Base-by-base conservation (phyloP, 192 early-diverging fungal genomes). In the Umbelopsis sp. region DNA sequence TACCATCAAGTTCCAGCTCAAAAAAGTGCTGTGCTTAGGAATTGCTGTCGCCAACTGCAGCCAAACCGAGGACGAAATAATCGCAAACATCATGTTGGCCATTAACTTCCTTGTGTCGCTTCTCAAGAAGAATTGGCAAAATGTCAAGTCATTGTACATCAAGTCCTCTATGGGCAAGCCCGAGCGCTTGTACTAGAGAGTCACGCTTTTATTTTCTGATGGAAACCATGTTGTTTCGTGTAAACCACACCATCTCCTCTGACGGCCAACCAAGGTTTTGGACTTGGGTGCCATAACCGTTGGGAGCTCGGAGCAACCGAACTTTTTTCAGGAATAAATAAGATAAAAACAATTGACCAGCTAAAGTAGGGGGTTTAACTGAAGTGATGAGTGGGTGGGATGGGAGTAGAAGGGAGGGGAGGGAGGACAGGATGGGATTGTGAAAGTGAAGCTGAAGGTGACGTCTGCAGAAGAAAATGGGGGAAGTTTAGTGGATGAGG, bases 111-210 rank as follows among this genome's bases (percentile, higher is more conserved):
- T 98, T 79, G 95, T 98, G 41, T 97, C 95, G 52, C 85, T 98
- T 71, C 86, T 98, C 75, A 98, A 98, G 94, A 98, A 97, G 90
- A 91, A 95, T 91, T 98, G 96, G 96, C 96, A 98, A 84, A 98
- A 98, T 92, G 91, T 98, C 85, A 94, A 92, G 88, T 96, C 95
- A 74, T 87, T 98, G 74, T 97, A 91, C 92, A 89, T 98, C 90
- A 98, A 97, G 93, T 92, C 89, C 76, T 91, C 92, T 77, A 98
- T 97, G 96, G 95, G 95, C 87, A 95, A 94, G 86, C 93, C 94
- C 71, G 80, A 91, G 77, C 94, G 92, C 76, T 85, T 95, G 69
- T 94, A 92, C 90, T 95, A 91, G 90, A 21, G 25, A 21, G 0
- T 36, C 65, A 31, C 20, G 9, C 36, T 38, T 69, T 44, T 20